Percentiles rank a stretch among this genome's conserved stretches.
Conservation (phyloP, 345 rosid species). For the Angophora floribunda region DNA sequence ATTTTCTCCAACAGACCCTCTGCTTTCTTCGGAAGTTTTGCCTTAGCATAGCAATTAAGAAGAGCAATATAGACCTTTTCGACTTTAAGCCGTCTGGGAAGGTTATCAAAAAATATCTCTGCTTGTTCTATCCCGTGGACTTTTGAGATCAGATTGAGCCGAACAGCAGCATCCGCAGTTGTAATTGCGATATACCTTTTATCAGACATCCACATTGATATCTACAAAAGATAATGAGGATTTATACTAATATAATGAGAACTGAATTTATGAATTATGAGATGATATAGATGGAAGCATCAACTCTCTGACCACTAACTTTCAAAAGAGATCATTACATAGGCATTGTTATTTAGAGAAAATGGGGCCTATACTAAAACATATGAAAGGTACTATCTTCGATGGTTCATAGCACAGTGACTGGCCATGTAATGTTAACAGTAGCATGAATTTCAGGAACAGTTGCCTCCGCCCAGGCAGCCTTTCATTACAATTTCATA, state of each 20-base stretch:
- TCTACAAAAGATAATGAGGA: slow-evolving; percentile 5
- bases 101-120: slow-evolving; percentile 14
- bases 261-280: not conserved
- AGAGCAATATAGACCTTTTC: slow-evolving; percentile 20
- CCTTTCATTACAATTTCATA: not conserved
- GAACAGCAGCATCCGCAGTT: slow-evolving; percentile 10
- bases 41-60: slow-evolving; percentile 22
- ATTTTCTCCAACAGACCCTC: slow-evolving; percentile 21
- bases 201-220: slow-evolving; percentile 37
- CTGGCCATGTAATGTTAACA: not conserved
- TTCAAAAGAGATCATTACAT: not conserved
- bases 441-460: not conserved
- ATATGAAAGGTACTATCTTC: not conserved
- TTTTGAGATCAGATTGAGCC: slow-evolving; percentile 26
- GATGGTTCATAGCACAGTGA: not conserved
- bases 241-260: not conserved
- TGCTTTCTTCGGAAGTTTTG: slow-evolving; percentile 21
- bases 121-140: slow-evolving; percentile 23
- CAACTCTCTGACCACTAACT: not conserved
- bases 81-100: slow-evolving; percentile 4
- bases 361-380: not conserved
- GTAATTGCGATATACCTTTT: slow-evolving; percentile 4
- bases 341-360: not conserved
- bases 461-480: not conserved
- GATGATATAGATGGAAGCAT: not conserved